Evolutionary conservation across 176 grass and related monocot genomes (phyloP).

Genomic region (Triticum dicoccoides): DNA sequence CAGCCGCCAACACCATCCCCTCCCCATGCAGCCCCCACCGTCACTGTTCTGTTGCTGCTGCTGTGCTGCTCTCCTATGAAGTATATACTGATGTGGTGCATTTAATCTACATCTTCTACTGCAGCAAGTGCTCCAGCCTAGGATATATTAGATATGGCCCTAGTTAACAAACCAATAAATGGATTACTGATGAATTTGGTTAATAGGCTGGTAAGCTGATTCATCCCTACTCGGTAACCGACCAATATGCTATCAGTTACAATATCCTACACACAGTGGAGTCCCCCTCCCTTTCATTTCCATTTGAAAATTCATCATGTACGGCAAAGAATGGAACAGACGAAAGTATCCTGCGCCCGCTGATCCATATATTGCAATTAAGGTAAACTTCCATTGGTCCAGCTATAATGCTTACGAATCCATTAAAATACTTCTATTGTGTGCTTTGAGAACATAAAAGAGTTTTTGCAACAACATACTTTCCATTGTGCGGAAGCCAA

Average conservation of each 20-base stretch:
- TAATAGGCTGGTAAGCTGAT: neutral
- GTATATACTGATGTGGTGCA: no score
- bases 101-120: no score
- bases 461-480: conserved; percentile 36
- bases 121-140: no score
- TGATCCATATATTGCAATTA: neutral
- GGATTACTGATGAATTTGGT: neutral
- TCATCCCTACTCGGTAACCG: neutral
- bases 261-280: no score
- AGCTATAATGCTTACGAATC: neutral
- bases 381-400: neutral
- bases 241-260: neutral
- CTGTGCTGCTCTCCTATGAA: no score
- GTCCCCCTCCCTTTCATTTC: neutral
- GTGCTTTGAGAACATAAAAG: conserved; percentile 10
- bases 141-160: no score
- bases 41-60: no score
- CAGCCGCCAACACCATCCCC: no score
- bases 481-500: conserved; percentile 82
- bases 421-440: neutral
- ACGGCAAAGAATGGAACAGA: neutral
- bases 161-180: neutral
- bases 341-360: neutral
- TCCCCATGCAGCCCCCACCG: no score
- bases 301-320: neutral